Conservation (phyloP, 768 basidiomycete species). For the Tricholoma flavovirens region DNA sequence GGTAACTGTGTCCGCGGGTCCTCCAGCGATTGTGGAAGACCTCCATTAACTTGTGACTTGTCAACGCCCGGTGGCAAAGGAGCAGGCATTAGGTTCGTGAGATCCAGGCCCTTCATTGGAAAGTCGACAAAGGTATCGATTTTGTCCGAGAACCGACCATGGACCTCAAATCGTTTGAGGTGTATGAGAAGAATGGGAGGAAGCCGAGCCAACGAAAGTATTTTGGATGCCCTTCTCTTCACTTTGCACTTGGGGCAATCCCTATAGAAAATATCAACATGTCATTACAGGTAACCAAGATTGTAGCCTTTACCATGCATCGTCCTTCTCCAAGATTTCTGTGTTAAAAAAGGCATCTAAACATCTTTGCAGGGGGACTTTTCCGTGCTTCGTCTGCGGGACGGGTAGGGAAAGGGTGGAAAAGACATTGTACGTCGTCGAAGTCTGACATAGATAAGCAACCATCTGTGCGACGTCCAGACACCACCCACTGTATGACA, state of each 20-base stretch:
- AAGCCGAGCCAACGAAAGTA: constrained; percentile 83
- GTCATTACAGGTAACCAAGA: background rate
- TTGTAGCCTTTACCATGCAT: constrained; percentile 70
- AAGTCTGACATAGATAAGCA: constrained; percentile 55
- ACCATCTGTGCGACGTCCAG: constrained; percentile 1
- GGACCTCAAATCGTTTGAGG: constrained; percentile 86
- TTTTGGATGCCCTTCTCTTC: constrained; percentile 81
- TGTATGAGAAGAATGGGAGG: constrained; percentile 92
- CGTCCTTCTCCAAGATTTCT: constrained; percentile 86
- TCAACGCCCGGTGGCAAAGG: constrained; percentile 63
- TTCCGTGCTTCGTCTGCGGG: constrained; percentile 55
- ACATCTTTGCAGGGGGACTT: constrained; percentile 71
- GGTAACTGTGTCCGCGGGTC: constrained; percentile 82
- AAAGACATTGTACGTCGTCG: constrained; percentile 95
- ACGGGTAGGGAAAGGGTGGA: constrained; percentile 93
- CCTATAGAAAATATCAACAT: constrained; percentile 39
- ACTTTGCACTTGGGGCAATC: constrained; percentile 93
- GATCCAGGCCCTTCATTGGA: constrained; percentile 56
- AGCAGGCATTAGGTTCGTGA: constrained; percentile 81
- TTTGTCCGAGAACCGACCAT: constrained; percentile 92
- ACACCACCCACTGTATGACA: constrained; percentile 66
- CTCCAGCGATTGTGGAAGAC: constrained; percentile 39
- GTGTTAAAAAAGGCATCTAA: constrained; percentile 86
- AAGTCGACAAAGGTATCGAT: constrained; percentile 94
- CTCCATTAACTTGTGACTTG: constrained; percentile 38